Base-by-base conservation (phyloP, 495 filamentous ascomycete species). In the Neurospora terricola region DNA sequence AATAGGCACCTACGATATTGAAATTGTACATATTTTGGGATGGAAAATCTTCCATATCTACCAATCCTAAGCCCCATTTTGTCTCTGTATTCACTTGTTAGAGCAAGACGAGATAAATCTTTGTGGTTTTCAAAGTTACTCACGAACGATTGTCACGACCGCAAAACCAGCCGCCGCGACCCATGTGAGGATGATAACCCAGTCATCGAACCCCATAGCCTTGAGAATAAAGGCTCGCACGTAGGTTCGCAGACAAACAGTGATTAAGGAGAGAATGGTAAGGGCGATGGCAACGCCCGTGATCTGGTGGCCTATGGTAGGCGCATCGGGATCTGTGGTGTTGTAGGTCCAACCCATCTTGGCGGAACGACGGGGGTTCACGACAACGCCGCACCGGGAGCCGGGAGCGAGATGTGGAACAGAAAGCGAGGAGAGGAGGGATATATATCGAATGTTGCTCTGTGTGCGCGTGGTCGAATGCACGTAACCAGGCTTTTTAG, bases 331-430 rank as follows among this genome's bases (percentile, higher is more conserved):
- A 66, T 82, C 73, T 18, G 30, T 48, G 43, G 81, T 80, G 74
- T 83, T 83, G 77, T 79, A 80, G 2, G 81, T 83, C 83, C 82
- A 84, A 34, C 78, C 82, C 82, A 84, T 84, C 16, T 69, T 74
- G 74, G 12, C 54, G 27, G 54, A 27, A 62, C 27, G 54, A 54
- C 36, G 66, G 54, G 37, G 36, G n/a, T 39, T 45, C 18, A 10
- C 34, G 7, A 34, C 16, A 16, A n/a, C 37, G 16, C 38, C 16
- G 27, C 21, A 30, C 39, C 30, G 59, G 71, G 34, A 38, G 11
- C 37, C n/a, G 40, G 21, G 72, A 69, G 37, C 12, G 12, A 59
- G 37, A 36, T 66, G 54, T 66, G 54, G 54, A 66, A 27, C 54
- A 10, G 27, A 72, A 48, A 45, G 72, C 40, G 71, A 66, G 36